These are phyloP conservation scores for Trichoderma arundinaceum DNA, from an alignment of 2,329 filamentous ascomycete species.

Conservation along the genomic window DNA sequence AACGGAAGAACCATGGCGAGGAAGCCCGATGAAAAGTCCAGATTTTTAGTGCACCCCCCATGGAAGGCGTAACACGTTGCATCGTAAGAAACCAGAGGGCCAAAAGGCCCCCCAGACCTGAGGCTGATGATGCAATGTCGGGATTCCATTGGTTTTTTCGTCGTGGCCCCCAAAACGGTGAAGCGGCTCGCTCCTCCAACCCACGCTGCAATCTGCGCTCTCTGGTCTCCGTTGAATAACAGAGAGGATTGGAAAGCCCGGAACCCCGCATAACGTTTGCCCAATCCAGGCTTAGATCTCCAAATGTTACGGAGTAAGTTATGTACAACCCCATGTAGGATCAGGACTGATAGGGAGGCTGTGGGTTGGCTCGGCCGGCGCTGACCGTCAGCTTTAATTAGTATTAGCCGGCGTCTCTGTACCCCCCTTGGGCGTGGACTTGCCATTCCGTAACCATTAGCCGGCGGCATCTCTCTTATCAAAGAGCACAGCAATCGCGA, in stretches of 20 bases:
- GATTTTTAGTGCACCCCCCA: conserved; percentile 8
- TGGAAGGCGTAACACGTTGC: conserved; percentile 29
- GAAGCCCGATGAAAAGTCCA: conserved; percentile 11
- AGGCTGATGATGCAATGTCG: conserved; percentile 24
- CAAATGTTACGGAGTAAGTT: background rate
- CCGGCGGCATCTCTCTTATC: conserved; percentile 23
- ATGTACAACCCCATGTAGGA: conserved; percentile 3
- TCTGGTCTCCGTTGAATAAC: conserved; percentile 5
- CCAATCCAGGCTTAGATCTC: conserved; percentile 14
- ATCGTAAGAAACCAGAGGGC: conserved; percentile 10
- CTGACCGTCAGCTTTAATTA: conserved; percentile 17
- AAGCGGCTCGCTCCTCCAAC: background rate
- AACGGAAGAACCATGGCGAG: conserved; percentile 12
- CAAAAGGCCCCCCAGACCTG: background rate
- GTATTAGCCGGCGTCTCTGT: conserved; percentile 22
- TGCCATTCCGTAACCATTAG: conserved; percentile 9
- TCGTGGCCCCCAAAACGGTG: conserved; percentile 3
- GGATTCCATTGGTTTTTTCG: background rate
- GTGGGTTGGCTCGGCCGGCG: conserved; percentile 18
- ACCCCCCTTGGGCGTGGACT: conserved; percentile 24
- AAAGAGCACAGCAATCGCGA: conserved; percentile 3
- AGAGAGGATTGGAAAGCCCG: background rate
- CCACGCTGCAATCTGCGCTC: background rate
- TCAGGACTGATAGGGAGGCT: conserved; percentile 11
- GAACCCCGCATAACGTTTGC: conserved; percentile 14